These are phyloP conservation scores for Trichoderma koningii DNA, from an alignment of 2,329 filamentous ascomycete genomes.

Conservation along the genomic window DNA sequence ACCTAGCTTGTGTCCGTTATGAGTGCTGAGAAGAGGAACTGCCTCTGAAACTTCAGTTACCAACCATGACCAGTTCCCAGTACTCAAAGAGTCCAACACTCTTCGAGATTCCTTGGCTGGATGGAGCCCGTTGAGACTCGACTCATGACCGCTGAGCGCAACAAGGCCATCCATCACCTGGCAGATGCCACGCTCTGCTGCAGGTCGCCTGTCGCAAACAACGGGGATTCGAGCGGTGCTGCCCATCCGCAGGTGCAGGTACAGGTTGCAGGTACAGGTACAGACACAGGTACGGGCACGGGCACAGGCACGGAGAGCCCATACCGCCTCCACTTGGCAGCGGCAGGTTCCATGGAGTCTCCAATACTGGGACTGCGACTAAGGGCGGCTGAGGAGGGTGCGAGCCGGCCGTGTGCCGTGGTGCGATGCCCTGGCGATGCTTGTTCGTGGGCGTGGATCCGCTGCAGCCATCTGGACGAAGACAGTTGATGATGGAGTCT, in stretches of 20 bases:
- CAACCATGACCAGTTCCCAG: no score
- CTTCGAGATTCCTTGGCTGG: no score
- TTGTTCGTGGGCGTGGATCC: no score
- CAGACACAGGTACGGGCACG: background rate
- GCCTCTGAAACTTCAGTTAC: no score
- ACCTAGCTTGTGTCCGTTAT: no score
- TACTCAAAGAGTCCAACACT: no score
- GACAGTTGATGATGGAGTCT: no score
- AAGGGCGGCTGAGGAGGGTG: background rate
- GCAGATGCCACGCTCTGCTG: slow-evolving; percentile 3
- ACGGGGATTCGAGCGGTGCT: background rate
- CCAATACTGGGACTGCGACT: no score
- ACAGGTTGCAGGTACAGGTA: background rate
- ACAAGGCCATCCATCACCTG: background rate
- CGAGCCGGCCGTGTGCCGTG: background rate
- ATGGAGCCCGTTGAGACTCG: background rate
- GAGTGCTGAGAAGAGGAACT: no score
- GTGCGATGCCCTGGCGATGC: no score
- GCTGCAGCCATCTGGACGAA: no score
- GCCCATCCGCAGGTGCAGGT: background rate
- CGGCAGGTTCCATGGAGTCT: background rate
- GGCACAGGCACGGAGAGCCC: background rate
- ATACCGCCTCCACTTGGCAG: slow-evolving; percentile 1
- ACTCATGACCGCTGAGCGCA: background rate
- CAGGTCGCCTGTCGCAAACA: slow-evolving; percentile 23